Evolutionary conservation across 331 rosid species (phyloP).

Genomic region (Cydonia oblonga): DNA sequence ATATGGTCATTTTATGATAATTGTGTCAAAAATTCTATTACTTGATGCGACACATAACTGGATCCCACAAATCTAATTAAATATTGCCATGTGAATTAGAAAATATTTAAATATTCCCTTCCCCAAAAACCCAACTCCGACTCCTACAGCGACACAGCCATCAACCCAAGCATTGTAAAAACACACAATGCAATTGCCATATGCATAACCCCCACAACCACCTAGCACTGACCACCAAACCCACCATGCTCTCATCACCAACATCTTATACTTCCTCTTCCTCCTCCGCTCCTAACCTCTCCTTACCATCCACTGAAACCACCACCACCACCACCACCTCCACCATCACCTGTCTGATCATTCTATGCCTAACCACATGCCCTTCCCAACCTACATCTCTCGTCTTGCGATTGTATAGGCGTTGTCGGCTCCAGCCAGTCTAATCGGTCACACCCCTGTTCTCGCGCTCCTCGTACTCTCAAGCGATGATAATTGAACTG

Average conservation of each 20-base stretch:
- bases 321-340: too few species aligned
- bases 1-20: accelerated
- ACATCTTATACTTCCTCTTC: background rate
- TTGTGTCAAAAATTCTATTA: accelerated
- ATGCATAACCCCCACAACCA: background rate
- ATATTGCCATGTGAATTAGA: too few species aligned
- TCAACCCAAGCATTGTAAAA: background rate
- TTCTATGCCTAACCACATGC: too few species aligned
- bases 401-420: accelerated
- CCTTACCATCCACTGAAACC: background rate
- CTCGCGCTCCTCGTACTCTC: too few species aligned
- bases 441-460: too few species aligned
- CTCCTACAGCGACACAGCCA: background rate
- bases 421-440: accelerated
- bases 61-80: too few species aligned
- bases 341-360: background rate
- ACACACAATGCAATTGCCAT: background rate
- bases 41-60: too few species aligned
- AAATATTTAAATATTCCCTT: too few species aligned
- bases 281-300: too few species aligned
- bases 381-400: background rate
- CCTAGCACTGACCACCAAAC: background rate
- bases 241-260: background rate
- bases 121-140: background rate
- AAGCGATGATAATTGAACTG: too few species aligned